Percentiles rank a stretch among this genome's conserved stretches.
phyloP scores from a whole-genome alignment of 768 basidiomycete genomes.

The Mycena rebaudengoi region DNA sequence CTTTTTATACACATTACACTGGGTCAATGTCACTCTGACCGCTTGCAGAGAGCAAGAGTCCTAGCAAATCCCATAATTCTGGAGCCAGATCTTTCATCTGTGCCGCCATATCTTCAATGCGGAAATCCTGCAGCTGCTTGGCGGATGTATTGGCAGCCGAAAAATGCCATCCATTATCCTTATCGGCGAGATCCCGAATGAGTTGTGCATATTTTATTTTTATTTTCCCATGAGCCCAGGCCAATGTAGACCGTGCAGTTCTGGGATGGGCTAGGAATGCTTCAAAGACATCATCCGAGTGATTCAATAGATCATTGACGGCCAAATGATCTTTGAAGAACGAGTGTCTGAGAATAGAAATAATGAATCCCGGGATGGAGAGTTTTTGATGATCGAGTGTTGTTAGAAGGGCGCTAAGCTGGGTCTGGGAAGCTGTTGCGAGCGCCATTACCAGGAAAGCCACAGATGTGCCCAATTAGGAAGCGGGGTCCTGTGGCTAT shows the following conservation, averaged over 20 bases:
- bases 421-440: not conserved
- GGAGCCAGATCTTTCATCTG: conserved; percentile 7
- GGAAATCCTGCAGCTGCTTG: conserved; percentile 16
- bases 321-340: not conserved
- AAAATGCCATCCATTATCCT: conserved; percentile 2
- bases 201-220: not conserved
- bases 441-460: not conserved
- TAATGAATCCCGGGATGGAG: not conserved
- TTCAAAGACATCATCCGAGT: not conserved
- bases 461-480: too few relatives aligned
- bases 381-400: not conserved
- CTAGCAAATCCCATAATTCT: conserved; percentile 7
- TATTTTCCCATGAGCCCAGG: not conserved
- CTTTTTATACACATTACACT: too few relatives aligned
- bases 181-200: not conserved
- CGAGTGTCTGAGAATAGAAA: not conserved
- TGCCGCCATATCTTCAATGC: conserved; percentile 10
- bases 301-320: not conserved
- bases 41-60: not conserved
- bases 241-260: not conserved
- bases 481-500: too few relatives aligned
- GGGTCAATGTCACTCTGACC: not conserved
- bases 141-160: conserved; percentile 1
- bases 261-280: not conserved
- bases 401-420: not conserved